These are phyloP conservation scores for Begonia masoniana DNA, from an alignment of 306 rosid species.

Conservation along the genomic window DNA sequence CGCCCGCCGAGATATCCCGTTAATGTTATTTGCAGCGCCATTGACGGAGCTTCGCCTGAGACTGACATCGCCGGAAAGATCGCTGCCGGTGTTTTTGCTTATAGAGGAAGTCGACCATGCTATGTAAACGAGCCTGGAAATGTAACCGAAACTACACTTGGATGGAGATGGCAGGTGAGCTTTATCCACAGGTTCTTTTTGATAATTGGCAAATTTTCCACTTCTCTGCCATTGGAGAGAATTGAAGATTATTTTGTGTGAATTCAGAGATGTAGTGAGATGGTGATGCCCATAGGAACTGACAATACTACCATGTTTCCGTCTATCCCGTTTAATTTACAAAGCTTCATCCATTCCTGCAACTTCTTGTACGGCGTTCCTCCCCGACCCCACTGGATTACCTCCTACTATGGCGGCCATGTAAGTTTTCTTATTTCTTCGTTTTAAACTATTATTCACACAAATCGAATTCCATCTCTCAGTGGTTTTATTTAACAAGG, in stretches of 20 bases:
- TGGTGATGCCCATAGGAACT: constrained; percentile 22
- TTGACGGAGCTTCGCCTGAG: constrained; percentile 30
- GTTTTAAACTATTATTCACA: too few species aligned
- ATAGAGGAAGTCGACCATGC: constrained; percentile 29
- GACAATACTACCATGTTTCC: constrained; percentile 29
- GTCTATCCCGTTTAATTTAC: constrained; percentile 11
- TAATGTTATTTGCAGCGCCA: constrained; percentile 34
- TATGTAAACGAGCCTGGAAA: constrained; percentile 20
- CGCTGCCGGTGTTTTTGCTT: constrained; percentile 50
- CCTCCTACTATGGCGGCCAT: constrained; percentile 56
- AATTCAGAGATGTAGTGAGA: constrained; percentile 34
- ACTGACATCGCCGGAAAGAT: constrained; percentile 27
- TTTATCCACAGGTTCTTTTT: neutral
- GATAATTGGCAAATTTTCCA: neutral
- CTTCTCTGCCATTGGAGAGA: neutral
- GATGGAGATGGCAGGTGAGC: constrained; percentile 84
- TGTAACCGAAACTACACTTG: constrained; percentile 21
- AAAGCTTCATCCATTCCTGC: constrained; percentile 14
- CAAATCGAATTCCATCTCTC: too few species aligned
- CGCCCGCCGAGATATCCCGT: constrained; percentile 47
- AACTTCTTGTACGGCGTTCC: constrained; percentile 24
- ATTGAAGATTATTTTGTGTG: neutral
- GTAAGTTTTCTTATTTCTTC: constrained; percentile 15
- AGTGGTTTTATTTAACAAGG: too few species aligned
- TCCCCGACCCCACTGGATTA: constrained; percentile 53